A percentile compares a stretch with the other conserved stretches of the same genome.
Evolutionary conservation across 2,329 filamentous ascomycete genomes (phyloP).

Genomic region (Paracoccidioides brasiliensis): DNA sequence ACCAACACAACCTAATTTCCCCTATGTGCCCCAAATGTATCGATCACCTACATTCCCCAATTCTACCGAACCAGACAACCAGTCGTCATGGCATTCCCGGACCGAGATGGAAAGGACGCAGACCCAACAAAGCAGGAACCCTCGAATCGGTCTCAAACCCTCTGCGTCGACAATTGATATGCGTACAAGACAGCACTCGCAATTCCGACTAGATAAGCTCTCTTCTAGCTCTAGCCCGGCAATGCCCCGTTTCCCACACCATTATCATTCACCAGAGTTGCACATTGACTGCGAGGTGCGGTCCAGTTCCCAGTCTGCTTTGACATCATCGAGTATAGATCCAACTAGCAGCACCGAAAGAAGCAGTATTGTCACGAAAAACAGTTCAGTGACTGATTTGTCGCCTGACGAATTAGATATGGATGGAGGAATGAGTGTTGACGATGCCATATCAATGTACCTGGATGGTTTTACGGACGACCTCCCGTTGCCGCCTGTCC

Average conservation of each 20-base stretch:
- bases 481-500: constrained; percentile 5
- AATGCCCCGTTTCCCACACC: constrained; percentile 20
- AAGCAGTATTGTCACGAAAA: constrained; percentile 68
- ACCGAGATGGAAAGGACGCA: neutral
- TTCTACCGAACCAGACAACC: neutral
- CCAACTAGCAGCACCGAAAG: constrained; percentile 57
- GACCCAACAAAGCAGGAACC: neutral
- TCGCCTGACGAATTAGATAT: constrained; percentile 48
- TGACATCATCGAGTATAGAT: constrained; percentile 47
- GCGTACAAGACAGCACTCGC: constrained; percentile 14
- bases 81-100: neutral
- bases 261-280: constrained; percentile 17
- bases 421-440: constrained; percentile 42
- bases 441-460: constrained; percentile 50
- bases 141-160: constrained; percentile 4
- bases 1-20: constrained; percentile 1
- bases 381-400: constrained; percentile 57
- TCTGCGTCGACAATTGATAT: constrained; percentile 26
- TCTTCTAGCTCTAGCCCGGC: constrained; percentile 5
- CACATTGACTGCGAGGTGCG: constrained; percentile 29
- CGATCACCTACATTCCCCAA: constrained; percentile 4
- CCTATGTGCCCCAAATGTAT: neutral
- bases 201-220: constrained; percentile 6
- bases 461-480: constrained; percentile 42
- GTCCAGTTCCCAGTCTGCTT: constrained; percentile 46